Evolutionary conservation across 345 rosid genomes (phyloP).

Genomic region (Arabidopsis suecica): DNA sequence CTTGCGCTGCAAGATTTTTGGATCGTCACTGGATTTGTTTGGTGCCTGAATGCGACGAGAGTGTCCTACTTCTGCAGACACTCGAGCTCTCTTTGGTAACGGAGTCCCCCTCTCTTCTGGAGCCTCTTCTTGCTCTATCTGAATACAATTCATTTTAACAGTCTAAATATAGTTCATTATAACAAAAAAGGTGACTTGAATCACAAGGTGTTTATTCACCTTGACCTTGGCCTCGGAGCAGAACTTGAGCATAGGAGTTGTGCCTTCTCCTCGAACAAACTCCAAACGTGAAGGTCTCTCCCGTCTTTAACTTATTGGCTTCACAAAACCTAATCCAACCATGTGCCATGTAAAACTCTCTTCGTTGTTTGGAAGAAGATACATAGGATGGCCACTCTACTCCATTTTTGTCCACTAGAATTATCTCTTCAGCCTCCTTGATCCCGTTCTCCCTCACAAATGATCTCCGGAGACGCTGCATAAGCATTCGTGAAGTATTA

Average conservation of each 20-base stretch:
- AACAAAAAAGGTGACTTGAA: not conserved
- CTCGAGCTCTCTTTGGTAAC: slow-evolving; percentile 10
- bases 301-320: slow-evolving; percentile 2
- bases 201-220: not conserved
- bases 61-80: not conserved
- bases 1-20: slow-evolving; percentile 12
- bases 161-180: not conserved
- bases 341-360: slow-evolving; percentile 5
- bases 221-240: not conserved
- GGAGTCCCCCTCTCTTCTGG: not conserved
- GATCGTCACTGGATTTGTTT: not conserved
- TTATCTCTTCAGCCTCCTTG: not conserved
- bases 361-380: not conserved
- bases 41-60: not conserved
- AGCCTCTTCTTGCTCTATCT: not conserved
- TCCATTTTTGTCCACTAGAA: slow-evolving; percentile 29
- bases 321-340: not conserved
- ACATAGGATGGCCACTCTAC: slow-evolving; percentile 8
- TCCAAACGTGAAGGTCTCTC: slow-evolving; percentile 24
- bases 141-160: not conserved
- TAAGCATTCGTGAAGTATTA: not conserved
- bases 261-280: slow-evolving; percentile 24
- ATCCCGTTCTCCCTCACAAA: slow-evolving; percentile 8
- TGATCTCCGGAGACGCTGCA: not conserved
- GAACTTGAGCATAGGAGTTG: slow-evolving; percentile 14